A percentile compares a stretch with the other conserved stretches of the same genome.
phyloP scores from a whole-genome alignment of 2,329 filamentous ascomycete species.

The Fusarium sp. region DNA sequence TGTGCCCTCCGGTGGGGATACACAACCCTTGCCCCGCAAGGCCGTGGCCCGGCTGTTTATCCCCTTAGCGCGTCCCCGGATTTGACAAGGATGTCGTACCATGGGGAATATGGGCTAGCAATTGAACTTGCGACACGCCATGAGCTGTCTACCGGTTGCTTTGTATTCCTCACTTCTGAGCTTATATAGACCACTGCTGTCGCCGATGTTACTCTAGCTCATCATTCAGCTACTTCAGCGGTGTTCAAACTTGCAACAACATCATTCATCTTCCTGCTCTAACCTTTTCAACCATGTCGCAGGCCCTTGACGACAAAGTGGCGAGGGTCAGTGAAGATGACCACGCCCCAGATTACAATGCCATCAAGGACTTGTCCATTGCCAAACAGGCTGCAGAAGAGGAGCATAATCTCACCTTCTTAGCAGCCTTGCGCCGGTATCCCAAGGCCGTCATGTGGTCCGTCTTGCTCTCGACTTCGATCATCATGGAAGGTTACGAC shows the following conservation, averaged over 20 bases:
- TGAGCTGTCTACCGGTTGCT: too few relatives aligned
- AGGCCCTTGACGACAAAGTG: constrained; percentile 29
- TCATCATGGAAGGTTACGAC: constrained; percentile 57
- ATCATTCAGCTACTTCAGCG: not conserved
- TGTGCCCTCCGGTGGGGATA: too few relatives aligned
- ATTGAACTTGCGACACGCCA: too few relatives aligned
- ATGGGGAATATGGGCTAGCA: too few relatives aligned
- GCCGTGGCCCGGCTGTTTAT: too few relatives aligned
- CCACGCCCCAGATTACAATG: constrained; percentile 7
- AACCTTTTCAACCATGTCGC: not conserved
- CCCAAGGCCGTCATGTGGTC: constrained; percentile 37
- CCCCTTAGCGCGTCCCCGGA: too few relatives aligned
- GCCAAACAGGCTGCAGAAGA: constrained; percentile 36
- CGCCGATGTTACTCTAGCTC: not conserved
- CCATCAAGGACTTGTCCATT: constrained; percentile 27
- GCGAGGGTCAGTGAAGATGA: constrained; percentile 37
- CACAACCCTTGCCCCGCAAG: too few relatives aligned
- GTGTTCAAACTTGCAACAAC: too few relatives aligned
- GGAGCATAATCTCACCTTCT: constrained; percentile 32
- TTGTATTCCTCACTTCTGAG: too few relatives aligned
- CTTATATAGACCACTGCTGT: too few relatives aligned
- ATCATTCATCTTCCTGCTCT: not conserved
- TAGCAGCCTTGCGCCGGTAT: constrained; percentile 33
- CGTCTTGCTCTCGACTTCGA: constrained; percentile 48
- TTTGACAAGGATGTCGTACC: too few relatives aligned